Evolutionary conservation across 2,329 filamentous ascomycete genomes (phyloP), one percentile per base, ranked within the genome.

Genomic region (Nigrospora osmanthi): DNA sequence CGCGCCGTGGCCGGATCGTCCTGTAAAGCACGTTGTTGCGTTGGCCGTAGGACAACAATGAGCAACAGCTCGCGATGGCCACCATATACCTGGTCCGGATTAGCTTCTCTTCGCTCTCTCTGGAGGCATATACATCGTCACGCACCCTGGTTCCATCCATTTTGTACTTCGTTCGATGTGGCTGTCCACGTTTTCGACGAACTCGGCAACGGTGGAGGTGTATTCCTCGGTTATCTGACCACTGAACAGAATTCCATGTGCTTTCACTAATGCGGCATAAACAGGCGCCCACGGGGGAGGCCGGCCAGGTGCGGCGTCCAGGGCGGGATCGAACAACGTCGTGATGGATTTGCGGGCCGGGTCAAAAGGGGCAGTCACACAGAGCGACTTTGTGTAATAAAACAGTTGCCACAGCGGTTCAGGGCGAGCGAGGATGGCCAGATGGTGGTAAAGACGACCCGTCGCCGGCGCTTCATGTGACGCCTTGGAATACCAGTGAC

Each of bases 401-500:
- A 80, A 89, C 0, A 90, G 64, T 58, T 91, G 86, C 45, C 84
- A 78, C 0, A 89, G 62, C 1, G 77, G 75, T 47, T 87, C 82
- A 0, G 85, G 83, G 0, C 85, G 67, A 0, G 87, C 83, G 0
- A 91, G 62, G 23, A 91, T 90, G 0, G 89, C 91, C 0, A 96
- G 69, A 56, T 96, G 89, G 53, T 97, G 89, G 47, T 95, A 93
- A 0, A 97, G 71, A 0, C 90, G 73, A 0, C 91, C 91, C 0
- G 85, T 81, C 0, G 76, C 76, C 0, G 90, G 88, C 0, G 80
- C 80, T 30, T 82, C 83, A 52, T 95, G 85, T 0, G 87, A 86
- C 0, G 87, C 87, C 53, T 85, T 85, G 3, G 78, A 82, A 52
- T 94, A 96, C 91, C 90, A 97, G 35, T 83, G 81, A 0, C 83